Base-by-base conservation (phyloP, 2,329 filamentous ascomycete species). In the Bipolaris victoriae region DNA sequence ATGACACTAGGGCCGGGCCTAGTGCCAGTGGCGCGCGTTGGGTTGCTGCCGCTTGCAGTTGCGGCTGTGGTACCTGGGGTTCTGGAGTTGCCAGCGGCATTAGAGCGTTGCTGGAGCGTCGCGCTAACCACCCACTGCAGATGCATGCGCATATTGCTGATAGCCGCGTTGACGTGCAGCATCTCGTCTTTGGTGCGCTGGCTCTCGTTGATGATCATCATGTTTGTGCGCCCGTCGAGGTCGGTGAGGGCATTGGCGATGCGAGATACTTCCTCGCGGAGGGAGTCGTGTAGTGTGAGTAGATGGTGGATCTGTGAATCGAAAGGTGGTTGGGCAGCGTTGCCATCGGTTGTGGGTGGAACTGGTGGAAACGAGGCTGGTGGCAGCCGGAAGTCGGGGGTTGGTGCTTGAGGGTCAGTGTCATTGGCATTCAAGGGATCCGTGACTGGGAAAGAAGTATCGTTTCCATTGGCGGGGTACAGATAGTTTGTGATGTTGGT, bases 131-230 rank as follows among this genome's bases (percentile, higher is more conserved):
- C 78, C 86, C 86, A 88, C 50, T 87, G 84, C 20, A 88, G 78
- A 65, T 88, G 86, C 77, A 86, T 81, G 52, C 83, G 80, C 60
- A 87, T 80, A 15, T 80, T 82, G 62, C 81, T 84, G 43, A 88
- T 79, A 37, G 84, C 85, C 3, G 85, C 84, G 58, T 84, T 86
- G 7, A 84, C 82, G 65, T 86, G 85, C 10, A 85, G 79, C 76
- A 88, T 82, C 57, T 88, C 85, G 63, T 88, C 86, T 58, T 86
- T 85, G 48, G 83, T 80, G 3, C 85, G 83, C 31, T 87, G 78
- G 45, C 81, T 85, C 69, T 88, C 86, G 64, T 87, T 88, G 76
- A 88, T 81, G 39, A 86, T 82, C 57, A 85, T 82, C 84, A 88
- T 86, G 70, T 80, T 86, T 36, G 84, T 82, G 35, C 85, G 82